These are phyloP conservation scores for Papiliotrema laurentii DNA, from an alignment of 1,284 basidiomycete species.

Conservation along the genomic window DNA sequence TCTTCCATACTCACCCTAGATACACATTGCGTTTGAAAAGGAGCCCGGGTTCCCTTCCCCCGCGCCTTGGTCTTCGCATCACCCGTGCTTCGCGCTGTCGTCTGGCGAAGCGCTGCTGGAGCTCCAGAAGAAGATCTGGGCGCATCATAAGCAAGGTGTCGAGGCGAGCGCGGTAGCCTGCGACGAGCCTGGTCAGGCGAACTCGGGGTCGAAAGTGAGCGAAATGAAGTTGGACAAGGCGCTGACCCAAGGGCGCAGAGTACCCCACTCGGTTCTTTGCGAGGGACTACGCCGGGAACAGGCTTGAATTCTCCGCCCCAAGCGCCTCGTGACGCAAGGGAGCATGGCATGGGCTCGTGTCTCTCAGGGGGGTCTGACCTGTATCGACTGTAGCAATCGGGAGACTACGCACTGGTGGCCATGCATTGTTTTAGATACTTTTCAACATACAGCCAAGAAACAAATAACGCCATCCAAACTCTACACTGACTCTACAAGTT, in stretches of 20 bases:
- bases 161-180: conserved; percentile 26
- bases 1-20: conserved; percentile 10
- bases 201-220: conserved; percentile 36
- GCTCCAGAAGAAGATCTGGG: conserved; percentile 38
- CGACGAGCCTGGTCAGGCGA: conserved; percentile 38
- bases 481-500: too few species aligned
- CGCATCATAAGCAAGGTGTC: conserved; percentile 19
- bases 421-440: too few species aligned
- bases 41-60: conserved; percentile 8
- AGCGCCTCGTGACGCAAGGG: not conserved
- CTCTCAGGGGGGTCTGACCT: too few species aligned
- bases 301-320: conserved; percentile 36
- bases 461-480: too few species aligned
- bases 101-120: conserved; percentile 26
- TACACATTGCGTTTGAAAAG: conserved; percentile 35
- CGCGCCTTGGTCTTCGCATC: conserved; percentile 24
- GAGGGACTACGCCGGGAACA: conserved; percentile 43
- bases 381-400: too few species aligned
- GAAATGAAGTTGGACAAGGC: not conserved
- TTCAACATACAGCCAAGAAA: too few species aligned
- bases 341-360: not conserved
- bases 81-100: conserved; percentile 40
- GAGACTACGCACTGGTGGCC: too few species aligned
- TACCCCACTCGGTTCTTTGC: conserved; percentile 45
- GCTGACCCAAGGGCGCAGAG: conserved; percentile 31